Base-by-base conservation (phyloP, 768 basidiomycete species). In the Mycena galopus region DNA sequence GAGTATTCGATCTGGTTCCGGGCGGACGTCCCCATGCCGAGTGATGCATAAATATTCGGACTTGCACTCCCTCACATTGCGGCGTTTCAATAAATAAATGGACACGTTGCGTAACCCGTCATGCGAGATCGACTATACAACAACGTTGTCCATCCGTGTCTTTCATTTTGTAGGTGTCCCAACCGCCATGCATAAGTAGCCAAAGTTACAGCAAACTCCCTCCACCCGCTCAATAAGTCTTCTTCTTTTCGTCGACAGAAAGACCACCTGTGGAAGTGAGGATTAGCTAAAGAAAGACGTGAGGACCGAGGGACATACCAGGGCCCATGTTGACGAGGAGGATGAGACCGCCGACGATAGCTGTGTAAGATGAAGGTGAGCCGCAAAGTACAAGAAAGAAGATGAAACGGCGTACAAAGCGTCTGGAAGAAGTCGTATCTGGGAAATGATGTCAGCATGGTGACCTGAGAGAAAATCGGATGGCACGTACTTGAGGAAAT, bases 341-440 rank as follows among this genome's bases (percentile, higher is more conserved):
- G 74, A 99, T 93, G 35, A 99, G 91, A 56, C 98, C 98, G 72
- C 98, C 98, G 56, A 99, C 97, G 79, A 99, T 99, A 32, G 97
- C 87, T 88, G 73, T 33, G 5, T n/a, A 16, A 56, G 50, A 56
- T 57, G 21, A 32, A 21, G 77, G 59, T 65, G 23, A 57, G 27
- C 65, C 57, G 69, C 32, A 16, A 44, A 66, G 42, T 11, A 29
- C 11, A n/a, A 8, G 7, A 58, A 53, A 23, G 29, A 8, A 39
- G 51, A 35, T 32, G 33, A 67, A 42, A 61, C 19, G 27, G 86
- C 88, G 65, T 72, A 89, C 87, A 98, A 37, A 98, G 88, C 35
- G 96, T 99, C 84, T 98, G 96, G 94, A 98, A 98, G 86, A 99
- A 99, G 84, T 99, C 98, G 79, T 98, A 98, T 88, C 95, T 95